These are phyloP conservation scores for Chaetomiaceae sp. DNA, from an alignment of 2,329 filamentous ascomycete species.

Conservation along the genomic window DNA sequence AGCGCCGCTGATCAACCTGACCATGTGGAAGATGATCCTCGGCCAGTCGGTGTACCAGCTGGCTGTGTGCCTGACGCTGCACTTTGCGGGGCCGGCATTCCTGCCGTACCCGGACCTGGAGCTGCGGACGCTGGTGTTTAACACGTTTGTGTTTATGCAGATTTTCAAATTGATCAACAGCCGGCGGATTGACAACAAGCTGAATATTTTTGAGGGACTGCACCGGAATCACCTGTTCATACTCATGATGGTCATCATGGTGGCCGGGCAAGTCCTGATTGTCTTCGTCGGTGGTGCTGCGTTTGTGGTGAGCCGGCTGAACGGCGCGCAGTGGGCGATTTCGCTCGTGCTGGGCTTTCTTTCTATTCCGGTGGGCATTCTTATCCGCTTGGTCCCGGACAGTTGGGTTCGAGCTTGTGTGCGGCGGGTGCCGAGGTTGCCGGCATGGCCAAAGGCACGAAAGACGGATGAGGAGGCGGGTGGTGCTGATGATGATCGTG, in stretches of 20 bases:
- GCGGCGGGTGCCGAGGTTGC: too few relatives aligned
- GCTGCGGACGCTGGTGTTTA: constrained; percentile 83
- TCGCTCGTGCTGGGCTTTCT: constrained; percentile 72
- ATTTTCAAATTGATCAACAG: constrained; percentile 99
- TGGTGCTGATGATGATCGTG: background rate
- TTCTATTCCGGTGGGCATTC: constrained; percentile 68
- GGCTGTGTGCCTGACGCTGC: constrained; percentile 72
- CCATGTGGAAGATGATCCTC: constrained; percentile 99
- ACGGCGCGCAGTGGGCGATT: constrained; percentile 73
- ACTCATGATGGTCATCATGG: constrained; percentile 73
- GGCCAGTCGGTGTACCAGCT: constrained; percentile 87
- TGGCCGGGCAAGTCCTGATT: constrained; percentile 79
- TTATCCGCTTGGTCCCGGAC: constrained; percentile 72
- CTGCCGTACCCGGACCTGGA: constrained; percentile 41
- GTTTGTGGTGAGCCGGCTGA: constrained; percentile 61
- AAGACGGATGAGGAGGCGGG: background rate
- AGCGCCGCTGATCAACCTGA: constrained; percentile 64
- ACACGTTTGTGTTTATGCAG: constrained; percentile 99
- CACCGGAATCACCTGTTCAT: constrained; percentile 77
- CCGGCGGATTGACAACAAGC: constrained; percentile 76
- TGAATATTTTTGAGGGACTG: constrained; percentile 85
- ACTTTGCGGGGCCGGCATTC: constrained; percentile 47
- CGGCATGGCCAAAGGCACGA: too few relatives aligned
- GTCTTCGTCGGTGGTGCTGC: constrained; percentile 74
- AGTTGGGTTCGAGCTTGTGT: constrained; percentile 42